These are phyloP conservation scores for Microbotryum intermedium DNA, from an alignment of 1,284 basidiomycete genomes.

Conservation along the genomic window DNA sequence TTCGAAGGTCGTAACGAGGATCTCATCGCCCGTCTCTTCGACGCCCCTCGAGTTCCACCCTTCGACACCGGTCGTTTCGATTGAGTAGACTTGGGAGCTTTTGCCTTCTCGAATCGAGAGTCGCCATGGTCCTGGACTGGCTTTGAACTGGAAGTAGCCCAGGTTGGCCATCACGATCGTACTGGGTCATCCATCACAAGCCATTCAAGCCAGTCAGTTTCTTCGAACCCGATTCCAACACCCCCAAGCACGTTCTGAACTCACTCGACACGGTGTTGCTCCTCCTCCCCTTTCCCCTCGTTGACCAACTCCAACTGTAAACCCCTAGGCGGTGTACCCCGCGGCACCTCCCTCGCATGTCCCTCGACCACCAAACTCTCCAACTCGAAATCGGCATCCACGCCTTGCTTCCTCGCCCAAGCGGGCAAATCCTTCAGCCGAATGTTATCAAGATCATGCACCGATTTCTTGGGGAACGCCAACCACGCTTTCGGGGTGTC, in stretches of 20 bases:
- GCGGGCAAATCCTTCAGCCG: conserved; percentile 61
- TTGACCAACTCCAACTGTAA: conserved; percentile 65
- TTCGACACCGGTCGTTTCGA: conserved; percentile 61
- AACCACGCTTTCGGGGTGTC: conserved; percentile 87
- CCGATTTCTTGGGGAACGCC: conserved; percentile 74
- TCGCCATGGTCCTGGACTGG: conserved; percentile 75
- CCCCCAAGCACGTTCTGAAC: background rate
- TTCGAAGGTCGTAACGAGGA: conserved; percentile 76
- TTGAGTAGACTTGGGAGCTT: conserved; percentile 63
- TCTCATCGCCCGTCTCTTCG: conserved; percentile 49
- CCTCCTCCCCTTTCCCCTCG: conserved; percentile 46
- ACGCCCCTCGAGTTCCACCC: conserved; percentile 71
- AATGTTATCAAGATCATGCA: conserved; percentile 94
- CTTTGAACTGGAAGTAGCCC: conserved; percentile 93
- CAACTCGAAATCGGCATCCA: conserved; percentile 77
- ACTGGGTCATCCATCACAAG: background rate
- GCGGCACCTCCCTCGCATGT: conserved; percentile 67
- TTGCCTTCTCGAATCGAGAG: conserved; percentile 69
- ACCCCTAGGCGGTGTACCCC: conserved; percentile 61
- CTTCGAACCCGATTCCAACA: background rate
- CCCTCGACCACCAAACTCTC: conserved; percentile 90
- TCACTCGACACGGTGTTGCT: conserved; percentile 30
- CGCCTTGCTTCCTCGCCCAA: conserved; percentile 38
- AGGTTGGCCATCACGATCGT: conserved; percentile 77
- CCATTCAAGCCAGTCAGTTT: background rate